A percentile compares a stretch with the other conserved stretches of the same genome.
phyloP scores from a whole-genome alignment of 2,329 filamentous ascomycete genomes.

The Emergomyces orientalis region DNA sequence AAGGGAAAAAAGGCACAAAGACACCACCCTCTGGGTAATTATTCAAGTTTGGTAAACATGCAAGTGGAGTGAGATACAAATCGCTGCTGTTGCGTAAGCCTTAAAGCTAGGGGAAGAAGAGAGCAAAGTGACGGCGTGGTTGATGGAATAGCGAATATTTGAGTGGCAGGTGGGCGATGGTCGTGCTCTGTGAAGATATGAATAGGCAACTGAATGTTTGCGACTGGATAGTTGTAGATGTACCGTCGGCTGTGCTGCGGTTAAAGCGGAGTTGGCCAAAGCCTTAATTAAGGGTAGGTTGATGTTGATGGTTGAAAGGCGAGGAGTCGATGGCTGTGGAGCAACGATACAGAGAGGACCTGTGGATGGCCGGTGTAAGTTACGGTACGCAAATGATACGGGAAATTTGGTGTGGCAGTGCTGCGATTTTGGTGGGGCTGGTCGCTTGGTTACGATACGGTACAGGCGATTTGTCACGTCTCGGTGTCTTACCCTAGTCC shows the following conservation, averaged over 20 bases:
- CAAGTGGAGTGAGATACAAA: slow-evolving; percentile 2
- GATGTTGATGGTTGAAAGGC: background rate
- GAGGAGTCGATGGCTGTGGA: background rate
- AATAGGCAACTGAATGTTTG: background rate
- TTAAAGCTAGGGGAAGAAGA: background rate
- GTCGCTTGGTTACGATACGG: background rate
- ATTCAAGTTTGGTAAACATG: slow-evolving; percentile 1
- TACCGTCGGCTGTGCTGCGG: background rate
- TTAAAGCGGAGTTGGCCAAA: background rate
- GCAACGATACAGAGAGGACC: no score
- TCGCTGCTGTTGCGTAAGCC: background rate
- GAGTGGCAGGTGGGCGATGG: background rate
- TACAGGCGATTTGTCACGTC: background rate
- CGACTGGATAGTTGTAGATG: background rate
- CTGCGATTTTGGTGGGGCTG: background rate
- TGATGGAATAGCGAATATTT: background rate
- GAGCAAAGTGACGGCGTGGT: background rate
- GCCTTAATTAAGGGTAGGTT: background rate
- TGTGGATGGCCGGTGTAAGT: slow-evolving; percentile 1
- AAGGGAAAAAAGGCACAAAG: slow-evolving; percentile 4
- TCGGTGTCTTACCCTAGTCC: background rate
- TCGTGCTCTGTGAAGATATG: background rate
- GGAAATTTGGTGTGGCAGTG: background rate
- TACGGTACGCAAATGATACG: background rate
- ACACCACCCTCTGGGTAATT: slow-evolving; percentile 6